These are phyloP conservation scores for Cyberlindnera lachancei DNA, from an alignment of 805 yeast genomes.

Conservation along the genomic window DNA sequence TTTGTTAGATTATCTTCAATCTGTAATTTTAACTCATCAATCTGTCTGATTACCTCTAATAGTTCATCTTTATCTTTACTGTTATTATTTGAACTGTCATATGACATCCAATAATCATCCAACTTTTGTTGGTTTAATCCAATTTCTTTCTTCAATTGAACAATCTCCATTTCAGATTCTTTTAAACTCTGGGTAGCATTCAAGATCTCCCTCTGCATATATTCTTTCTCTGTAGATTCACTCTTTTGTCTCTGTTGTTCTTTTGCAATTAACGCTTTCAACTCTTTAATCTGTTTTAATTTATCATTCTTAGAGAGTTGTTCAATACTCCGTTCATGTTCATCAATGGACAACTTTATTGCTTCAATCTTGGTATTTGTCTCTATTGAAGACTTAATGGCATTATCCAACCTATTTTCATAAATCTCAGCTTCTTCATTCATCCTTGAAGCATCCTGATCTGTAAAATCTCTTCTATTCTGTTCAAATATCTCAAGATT, in stretches of 20 bases:
- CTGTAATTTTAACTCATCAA: conserved; percentile 8
- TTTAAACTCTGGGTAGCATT: conserved; percentile 43
- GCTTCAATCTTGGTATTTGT: conserved; percentile 21
- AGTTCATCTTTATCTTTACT: conserved; percentile 12
- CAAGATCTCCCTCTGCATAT: conserved; percentile 51
- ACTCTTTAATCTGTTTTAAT: conserved; percentile 29
- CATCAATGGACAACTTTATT: conserved; percentile 19
- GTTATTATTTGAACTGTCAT: conserved; percentile 8
- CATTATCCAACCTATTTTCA: conserved; percentile 25
- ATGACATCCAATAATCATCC: conserved; percentile 15
- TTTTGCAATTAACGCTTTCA: conserved; percentile 38
- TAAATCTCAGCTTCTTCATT: conserved; percentile 37
- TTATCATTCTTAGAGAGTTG: conserved; percentile 19
- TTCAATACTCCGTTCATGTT: conserved; percentile 24
- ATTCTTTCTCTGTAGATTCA: conserved; percentile 50
- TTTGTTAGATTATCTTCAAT: conserved; percentile 17
- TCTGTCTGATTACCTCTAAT: conserved; percentile 8
- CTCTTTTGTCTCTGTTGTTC: conserved; percentile 38
- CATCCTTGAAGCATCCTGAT: conserved; percentile 38
- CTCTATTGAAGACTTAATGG: conserved; percentile 25
- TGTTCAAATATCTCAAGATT: conserved; percentile 32
- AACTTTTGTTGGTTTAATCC: conserved; percentile 7
- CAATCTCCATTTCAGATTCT: conserved; percentile 34
- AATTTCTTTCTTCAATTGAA: conserved; percentile 11
- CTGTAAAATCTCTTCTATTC: conserved; percentile 35